Evolutionary conservation across 2,329 filamentous ascomycete genomes (phyloP).

Genomic region (Sordariomycetes sp.): DNA sequence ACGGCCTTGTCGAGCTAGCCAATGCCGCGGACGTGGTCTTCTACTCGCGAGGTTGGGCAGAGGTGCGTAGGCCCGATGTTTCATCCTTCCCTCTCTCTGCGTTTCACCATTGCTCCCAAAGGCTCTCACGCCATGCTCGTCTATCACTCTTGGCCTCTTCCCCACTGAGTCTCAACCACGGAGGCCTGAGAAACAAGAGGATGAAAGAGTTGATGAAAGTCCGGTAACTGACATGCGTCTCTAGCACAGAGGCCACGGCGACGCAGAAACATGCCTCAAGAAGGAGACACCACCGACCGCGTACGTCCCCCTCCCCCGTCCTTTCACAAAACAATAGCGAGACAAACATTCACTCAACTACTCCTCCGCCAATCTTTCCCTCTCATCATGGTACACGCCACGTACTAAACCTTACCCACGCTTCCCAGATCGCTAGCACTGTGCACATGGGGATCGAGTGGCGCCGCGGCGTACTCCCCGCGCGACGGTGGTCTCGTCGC

Average conservation of each 20-base stretch:
- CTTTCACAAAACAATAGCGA: not conserved
- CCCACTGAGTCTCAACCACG: not conserved
- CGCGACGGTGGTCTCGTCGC: conserved; percentile 12
- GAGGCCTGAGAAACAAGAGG: not conserved
- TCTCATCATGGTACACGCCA: not conserved
- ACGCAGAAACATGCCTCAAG: conserved; percentile 1
- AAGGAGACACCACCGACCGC: conserved; percentile 5
- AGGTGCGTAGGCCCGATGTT: conserved; percentile 27
- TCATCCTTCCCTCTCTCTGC: not conserved
- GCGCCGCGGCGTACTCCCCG: conserved; percentile 23
- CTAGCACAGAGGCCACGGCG: conserved; percentile 1
- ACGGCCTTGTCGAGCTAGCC: conserved; percentile 45
- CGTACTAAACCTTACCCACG: not conserved
- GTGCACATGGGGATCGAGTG: conserved; percentile 30
- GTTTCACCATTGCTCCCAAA: not conserved
- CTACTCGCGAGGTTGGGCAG: conserved; percentile 58
- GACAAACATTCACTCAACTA: not conserved
- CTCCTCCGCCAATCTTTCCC: too few species aligned
- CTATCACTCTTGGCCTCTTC: not conserved
- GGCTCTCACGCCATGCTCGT: conserved; percentile 12
- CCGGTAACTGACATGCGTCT: not conserved
- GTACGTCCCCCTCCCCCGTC: not conserved
- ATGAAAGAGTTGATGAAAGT: not conserved
- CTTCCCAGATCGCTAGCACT: conserved; percentile 19
- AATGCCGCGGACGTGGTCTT: conserved; percentile 57